Base-by-base conservation (phyloP, 225 moss, liverwort and hornwort genomes). In the Polytrichum commune region DNA sequence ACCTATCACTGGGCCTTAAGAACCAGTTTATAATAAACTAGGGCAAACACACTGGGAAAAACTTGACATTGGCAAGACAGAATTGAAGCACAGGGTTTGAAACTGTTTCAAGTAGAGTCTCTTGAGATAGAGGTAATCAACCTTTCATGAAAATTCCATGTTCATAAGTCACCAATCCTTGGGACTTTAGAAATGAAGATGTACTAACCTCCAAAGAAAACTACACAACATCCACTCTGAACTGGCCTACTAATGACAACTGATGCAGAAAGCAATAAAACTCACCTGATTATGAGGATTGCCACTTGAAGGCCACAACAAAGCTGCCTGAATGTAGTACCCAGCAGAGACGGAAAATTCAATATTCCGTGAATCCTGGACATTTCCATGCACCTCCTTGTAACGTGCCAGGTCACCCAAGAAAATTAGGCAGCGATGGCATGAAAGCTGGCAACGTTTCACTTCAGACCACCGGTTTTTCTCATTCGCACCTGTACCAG, bases 301-400 rank as follows among this genome's bases (percentile, higher is more conserved):
- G 66, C 98, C 98, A 80, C 93, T 93, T 5, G 91, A 80, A 53
- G 98, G 98, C 98, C 95, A 91, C 69, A 98, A 78, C 27, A 84
- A 84, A 73, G 90, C 87, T 58, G 98, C 98, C 88, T 93, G 91
- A 74, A 90, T 83, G 61, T 98, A 98, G 70, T 95, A 91, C 64
- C 98, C 95, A 71, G 98, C 98, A 62, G 98, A 90, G 60, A 98
- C 95, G 74, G 98, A 98, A 82, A 93, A 98, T 85, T 95, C 94
- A 71, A 89, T 80, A 67, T 78, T 78, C 57, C 92, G 94, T 74
- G 84, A 69, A 72, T 98, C 95, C 61, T 82, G 88, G 35, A 69
- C 84, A 84, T 91, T 93, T 54, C 91, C 91, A 75, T 95, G 90
- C 54, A 85, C 85, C 83, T 98, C 98, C 75, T 98, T 98, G 77